Conservation (phyloP, 2,329 filamentous ascomycete species). For the Leptosphaerulina australis region DNA sequence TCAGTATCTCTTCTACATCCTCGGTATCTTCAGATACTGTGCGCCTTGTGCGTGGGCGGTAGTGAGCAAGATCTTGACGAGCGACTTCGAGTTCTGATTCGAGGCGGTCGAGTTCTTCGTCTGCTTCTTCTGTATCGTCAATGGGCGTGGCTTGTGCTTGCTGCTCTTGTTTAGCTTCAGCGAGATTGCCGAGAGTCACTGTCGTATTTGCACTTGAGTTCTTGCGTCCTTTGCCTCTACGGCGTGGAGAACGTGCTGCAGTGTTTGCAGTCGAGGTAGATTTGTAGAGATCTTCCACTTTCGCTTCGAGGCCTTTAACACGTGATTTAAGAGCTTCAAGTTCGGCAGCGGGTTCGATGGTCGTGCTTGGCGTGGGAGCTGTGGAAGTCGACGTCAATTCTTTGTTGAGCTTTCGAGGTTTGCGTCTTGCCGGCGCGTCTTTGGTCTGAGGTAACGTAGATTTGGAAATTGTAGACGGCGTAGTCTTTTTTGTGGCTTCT, state of each 20-base stretch:
- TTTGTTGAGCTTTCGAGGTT: conserved; percentile 45
- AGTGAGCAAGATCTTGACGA: conserved; percentile 38
- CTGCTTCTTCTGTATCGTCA: conserved; percentile 35
- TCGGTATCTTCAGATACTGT: conserved; percentile 19
- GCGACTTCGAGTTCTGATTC: conserved; percentile 45
- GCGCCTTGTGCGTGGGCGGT: conserved; percentile 16
- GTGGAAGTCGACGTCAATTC: conserved; percentile 27
- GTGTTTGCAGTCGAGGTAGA: conserved; percentile 15
- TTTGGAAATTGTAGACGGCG: background rate
- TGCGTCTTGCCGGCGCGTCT: conserved; percentile 24
- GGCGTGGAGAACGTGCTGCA: conserved; percentile 37
- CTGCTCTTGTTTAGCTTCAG: background rate
- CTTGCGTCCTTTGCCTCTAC: conserved; percentile 42
- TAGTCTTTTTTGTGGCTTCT: conserved; percentile 15
- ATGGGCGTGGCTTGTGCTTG: conserved; percentile 6
- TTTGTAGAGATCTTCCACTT: conserved; percentile 46
- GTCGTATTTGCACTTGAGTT: conserved; percentile 29
- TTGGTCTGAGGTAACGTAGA: conserved; percentile 18
- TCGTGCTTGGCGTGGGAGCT: background rate
- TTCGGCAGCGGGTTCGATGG: conserved; percentile 29
- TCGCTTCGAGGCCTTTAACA: conserved; percentile 44
- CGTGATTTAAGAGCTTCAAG: conserved; percentile 46
- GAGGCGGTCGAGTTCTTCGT: conserved; percentile 40
- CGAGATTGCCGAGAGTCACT: conserved; percentile 24
- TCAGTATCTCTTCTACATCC: conserved; percentile 40